phyloP scores from a whole-genome alignment of 78 protist genomes.

The Dictyostelium brefeldianum region DNA sequence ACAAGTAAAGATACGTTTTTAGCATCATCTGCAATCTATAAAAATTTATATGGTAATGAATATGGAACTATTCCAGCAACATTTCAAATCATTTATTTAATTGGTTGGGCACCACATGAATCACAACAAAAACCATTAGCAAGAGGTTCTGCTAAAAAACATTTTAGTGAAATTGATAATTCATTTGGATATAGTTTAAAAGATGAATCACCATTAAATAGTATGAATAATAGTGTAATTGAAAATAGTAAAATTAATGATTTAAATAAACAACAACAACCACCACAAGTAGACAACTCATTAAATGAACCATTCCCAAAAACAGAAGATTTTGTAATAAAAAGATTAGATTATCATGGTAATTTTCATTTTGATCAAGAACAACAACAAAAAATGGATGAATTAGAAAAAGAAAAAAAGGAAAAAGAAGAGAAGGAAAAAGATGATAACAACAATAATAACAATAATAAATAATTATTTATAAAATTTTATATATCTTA shows the following conservation, averaged over 20 bases:
- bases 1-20: constrained; percentile 69
- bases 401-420: too few species aligned
- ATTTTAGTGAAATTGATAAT: constrained; percentile 58
- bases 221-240: not conserved
- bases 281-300: not conserved
- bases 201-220: not conserved
- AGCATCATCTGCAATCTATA: constrained; percentile 75
- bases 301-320: constrained; percentile 65
- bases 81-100: constrained; percentile 81
- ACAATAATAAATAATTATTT: too few species aligned
- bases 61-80: constrained; percentile 79
- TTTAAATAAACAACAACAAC: not conserved
- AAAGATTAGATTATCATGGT: constrained; percentile 72
- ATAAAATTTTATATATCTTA: too few species aligned
- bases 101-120: constrained; percentile 89
- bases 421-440: too few species aligned
- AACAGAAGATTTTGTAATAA: constrained; percentile 64
- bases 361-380: constrained; percentile 48
- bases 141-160: constrained; percentile 75
- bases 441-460: too few species aligned
- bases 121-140: constrained; percentile 85
- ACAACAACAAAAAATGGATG: not conserved
- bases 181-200: constrained; percentile 13
- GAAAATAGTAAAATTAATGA: not conserved
- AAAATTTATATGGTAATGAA: constrained; percentile 65